phyloP scores from a whole-genome alignment of 208 protist species.

The Leishmania amazonensis region DNA sequence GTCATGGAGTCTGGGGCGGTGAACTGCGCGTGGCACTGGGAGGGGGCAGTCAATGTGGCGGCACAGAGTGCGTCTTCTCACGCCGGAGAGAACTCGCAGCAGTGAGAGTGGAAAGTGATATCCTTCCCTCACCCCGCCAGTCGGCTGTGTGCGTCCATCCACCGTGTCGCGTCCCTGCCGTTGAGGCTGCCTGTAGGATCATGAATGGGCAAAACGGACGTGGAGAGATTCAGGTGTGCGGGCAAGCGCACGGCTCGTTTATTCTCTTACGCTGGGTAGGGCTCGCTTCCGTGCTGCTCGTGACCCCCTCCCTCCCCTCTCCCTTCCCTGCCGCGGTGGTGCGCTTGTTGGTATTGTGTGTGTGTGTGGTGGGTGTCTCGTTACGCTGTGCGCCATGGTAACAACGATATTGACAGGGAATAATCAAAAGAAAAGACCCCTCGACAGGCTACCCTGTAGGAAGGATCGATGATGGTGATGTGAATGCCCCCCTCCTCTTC shows the following conservation, averaged over 20 bases:
- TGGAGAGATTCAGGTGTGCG: neutral
- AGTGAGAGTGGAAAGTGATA: neutral
- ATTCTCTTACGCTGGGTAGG: too few relatives aligned
- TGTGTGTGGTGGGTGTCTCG: neutral
- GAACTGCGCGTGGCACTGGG: conserved; percentile 77
- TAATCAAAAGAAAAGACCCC: neutral
- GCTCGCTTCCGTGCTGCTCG: neutral
- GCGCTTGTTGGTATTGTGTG: neutral
- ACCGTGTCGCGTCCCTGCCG: neutral
- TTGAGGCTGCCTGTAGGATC: neutral
- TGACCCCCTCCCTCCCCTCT: neutral
- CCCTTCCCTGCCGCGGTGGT: neutral
- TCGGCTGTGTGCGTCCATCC: neutral
- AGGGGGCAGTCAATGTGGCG: conserved; percentile 1
- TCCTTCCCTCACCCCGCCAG: neutral
- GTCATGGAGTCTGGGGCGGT: conserved; percentile 69
- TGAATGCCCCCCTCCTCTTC: neutral
- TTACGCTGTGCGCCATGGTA: neutral
- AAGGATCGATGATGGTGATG: neutral
- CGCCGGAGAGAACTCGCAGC: neutral
- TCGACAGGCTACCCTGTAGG: neutral
- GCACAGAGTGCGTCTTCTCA: neutral
- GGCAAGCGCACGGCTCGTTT: neutral
- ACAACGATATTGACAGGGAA: neutral
- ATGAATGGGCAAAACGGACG: neutral